Conservation (phyloP, 495 filamentous ascomycete species). For the Astrothelium subdiscretum region DNA sequence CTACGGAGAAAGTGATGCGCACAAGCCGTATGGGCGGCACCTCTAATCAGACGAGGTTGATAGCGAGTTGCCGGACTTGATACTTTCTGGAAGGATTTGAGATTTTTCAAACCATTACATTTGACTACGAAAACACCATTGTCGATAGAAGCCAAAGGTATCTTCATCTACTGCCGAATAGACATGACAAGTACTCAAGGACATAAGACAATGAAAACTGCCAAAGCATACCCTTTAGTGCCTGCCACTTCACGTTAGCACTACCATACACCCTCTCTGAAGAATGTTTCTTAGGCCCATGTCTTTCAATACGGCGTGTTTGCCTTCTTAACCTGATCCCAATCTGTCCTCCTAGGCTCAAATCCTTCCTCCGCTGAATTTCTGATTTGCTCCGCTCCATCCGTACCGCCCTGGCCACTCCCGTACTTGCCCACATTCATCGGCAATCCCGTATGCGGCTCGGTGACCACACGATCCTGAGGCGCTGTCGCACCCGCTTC, state of each 20-base stretch:
- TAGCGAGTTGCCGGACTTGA: too few relatives aligned
- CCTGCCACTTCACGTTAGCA: too few relatives aligned
- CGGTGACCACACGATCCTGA: slow-evolving; percentile 11
- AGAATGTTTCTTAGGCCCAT: too few relatives aligned
- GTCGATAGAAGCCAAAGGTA: not conserved
- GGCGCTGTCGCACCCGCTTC: not conserved
- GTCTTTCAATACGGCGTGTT: slow-evolving; percentile 19
- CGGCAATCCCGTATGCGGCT: slow-evolving; percentile 23
- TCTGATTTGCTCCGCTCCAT: slow-evolving; percentile 10
- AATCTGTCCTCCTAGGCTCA: slow-evolving; percentile 10
- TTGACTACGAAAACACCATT: too few relatives aligned
- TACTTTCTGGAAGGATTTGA: too few relatives aligned
- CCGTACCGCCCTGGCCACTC: slow-evolving; percentile 19
- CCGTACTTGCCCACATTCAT: slow-evolving; percentile 25
- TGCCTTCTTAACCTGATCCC: slow-evolving; percentile 18
- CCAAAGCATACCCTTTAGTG: too few relatives aligned
- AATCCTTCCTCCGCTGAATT: not conserved
- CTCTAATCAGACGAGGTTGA: too few relatives aligned
- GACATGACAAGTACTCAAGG: not conserved
- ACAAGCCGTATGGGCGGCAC: too few relatives aligned
- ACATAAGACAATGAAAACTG: too few relatives aligned
- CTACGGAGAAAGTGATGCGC: too few relatives aligned
- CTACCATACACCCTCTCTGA: too few relatives aligned
- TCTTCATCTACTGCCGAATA: not conserved
- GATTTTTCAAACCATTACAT: too few relatives aligned